Conservation (phyloP, 2,329 filamentous ascomycete genomes). For the Aspergillus ibericus region DNA sequence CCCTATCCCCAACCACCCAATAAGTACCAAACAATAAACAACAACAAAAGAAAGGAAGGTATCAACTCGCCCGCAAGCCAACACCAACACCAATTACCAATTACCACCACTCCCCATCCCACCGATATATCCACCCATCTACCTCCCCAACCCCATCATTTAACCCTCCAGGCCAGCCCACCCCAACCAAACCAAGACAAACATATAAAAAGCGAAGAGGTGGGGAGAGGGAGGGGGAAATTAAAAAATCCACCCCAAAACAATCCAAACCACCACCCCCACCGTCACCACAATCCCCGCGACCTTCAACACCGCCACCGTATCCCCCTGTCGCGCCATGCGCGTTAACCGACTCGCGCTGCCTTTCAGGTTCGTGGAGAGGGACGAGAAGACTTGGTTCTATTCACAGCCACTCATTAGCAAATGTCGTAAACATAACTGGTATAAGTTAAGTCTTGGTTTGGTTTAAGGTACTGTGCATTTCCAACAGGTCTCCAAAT, state of each 20-base stretch:
- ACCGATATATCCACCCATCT: no score
- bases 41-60: background rate
- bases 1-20: no score
- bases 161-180: background rate
- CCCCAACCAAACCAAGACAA: background rate
- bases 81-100: no score
- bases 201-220: background rate
- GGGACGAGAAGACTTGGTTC: conserved; percentile 88
- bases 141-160: background rate
- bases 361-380: conserved; percentile 78
- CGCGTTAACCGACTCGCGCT: conserved; percentile 78
- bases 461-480: no score
- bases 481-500: no score
- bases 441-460: no score
- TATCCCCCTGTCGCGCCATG: conserved; percentile 90
- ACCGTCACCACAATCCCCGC: conserved; percentile 74
- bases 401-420: conserved; percentile 35
- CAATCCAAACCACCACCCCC: conserved; percentile 75
- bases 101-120: no score
- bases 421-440: no score
- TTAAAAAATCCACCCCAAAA: conserved; percentile 62
- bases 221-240: background rate
- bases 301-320: conserved; percentile 85
- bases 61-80: conserved; percentile 15
- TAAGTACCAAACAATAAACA: no score